A percentile compares a stretch with the other conserved stretches of the same genome.
These are phyloP conservation scores for Solanum hybrid DNA, from an alignment of 305 asterid species.

Conservation along the genomic window DNA sequence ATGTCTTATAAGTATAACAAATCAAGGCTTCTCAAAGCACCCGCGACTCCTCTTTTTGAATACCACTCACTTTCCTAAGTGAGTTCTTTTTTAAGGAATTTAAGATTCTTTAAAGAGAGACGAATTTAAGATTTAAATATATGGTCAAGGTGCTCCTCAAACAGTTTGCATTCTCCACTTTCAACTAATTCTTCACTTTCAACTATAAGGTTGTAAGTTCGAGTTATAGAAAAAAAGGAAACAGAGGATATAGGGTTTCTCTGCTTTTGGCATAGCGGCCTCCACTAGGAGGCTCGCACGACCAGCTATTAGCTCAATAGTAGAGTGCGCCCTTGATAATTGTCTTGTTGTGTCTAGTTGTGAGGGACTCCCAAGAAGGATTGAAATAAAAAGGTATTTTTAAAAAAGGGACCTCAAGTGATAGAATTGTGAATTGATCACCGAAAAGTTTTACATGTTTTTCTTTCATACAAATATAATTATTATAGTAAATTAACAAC, in stretches of 20 bases:
- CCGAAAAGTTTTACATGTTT: not conserved
- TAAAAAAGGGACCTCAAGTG: not conserved
- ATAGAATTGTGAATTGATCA: not conserved
- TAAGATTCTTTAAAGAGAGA: not conserved
- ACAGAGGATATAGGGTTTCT: not conserved
- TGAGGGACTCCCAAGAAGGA: not conserved
- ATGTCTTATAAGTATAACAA: not conserved
- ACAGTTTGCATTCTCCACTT: not conserved
- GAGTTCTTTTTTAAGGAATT: not conserved
- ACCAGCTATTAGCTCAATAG: not conserved
- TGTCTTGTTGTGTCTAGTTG: not conserved
- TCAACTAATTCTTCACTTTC: not conserved
- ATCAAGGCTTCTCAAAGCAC: not conserved
- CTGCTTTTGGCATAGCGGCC: not conserved
- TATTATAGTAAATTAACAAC: not conserved
- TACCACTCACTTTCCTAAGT: not conserved
- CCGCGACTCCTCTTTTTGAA: not conserved
- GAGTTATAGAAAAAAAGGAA: not conserved
- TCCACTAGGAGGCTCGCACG: not conserved
- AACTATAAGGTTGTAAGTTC: not conserved
- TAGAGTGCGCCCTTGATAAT: not conserved
- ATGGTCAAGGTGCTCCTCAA: not conserved
- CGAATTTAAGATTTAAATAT: not conserved
- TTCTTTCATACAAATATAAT: too few species aligned
- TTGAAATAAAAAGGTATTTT: not conserved